phyloP scores from a whole-genome alignment of 75 land plant genomes.

The Picea glauca region DNA sequence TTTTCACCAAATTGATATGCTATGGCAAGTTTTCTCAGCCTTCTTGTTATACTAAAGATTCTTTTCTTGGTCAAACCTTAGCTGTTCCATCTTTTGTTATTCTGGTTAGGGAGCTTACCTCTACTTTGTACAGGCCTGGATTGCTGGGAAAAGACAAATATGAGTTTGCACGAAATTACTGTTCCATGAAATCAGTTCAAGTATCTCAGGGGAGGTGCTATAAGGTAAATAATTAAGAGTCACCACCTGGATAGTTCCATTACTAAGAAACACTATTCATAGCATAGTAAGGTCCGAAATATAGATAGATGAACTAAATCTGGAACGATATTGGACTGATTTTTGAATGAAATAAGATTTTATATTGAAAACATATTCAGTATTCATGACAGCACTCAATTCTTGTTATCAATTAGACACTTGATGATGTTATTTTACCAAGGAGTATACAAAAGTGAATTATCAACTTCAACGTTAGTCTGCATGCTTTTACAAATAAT shows the following conservation, averaged over 20 bases:
- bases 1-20: conserved; percentile 83
- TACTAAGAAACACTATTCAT: background rate
- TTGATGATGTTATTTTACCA: no score
- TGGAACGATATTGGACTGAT: background rate
- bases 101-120: conserved; percentile 7
- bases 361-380: background rate
- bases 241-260: background rate
- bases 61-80: background rate
- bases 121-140: conserved; percentile 59
- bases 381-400: background rate
- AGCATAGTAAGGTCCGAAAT: background rate
- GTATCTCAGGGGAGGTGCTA: conserved; percentile 37
- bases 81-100: background rate
- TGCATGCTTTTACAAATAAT: no score
- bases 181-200: conserved; percentile 28
- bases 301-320: background rate
- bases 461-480: no score
- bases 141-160: conserved; percentile 87
- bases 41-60: background rate
- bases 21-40: conserved; percentile 56
- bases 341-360: background rate
- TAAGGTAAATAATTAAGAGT: conserved; percentile 15
- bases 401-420: background rate
- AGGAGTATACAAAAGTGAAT: no score
- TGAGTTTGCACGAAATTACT: conserved; percentile 88